These are phyloP conservation scores for Arxiozyma slooffiae DNA, from an alignment of 1,139 yeast species.

Conservation along the genomic window DNA sequence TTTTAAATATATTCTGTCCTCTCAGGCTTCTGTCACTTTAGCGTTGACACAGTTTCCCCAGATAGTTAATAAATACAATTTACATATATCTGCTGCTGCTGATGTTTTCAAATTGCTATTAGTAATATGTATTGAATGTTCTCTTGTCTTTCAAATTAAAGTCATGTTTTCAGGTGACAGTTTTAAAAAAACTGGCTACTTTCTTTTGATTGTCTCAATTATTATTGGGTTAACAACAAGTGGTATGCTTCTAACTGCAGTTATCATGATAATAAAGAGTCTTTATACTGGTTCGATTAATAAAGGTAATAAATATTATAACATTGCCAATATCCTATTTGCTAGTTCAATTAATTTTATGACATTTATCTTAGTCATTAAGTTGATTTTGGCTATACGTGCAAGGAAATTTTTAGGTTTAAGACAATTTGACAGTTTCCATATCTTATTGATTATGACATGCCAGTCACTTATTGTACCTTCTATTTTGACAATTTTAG, in stretches of 20 bases:
- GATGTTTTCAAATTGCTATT: constrained; percentile 52
- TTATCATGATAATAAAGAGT: constrained; percentile 31
- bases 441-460: constrained; percentile 68
- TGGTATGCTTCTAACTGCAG: constrained; percentile 44
- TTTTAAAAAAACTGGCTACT: constrained; percentile 33
- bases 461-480: constrained; percentile 79
- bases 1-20: constrained; percentile 43
- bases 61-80: constrained; percentile 30
- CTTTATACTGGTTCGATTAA: constrained; percentile 22
- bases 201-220: constrained; percentile 36
- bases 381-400: constrained; percentile 57
- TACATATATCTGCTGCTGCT: constrained; percentile 45
- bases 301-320: constrained; percentile 32
- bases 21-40: constrained; percentile 42
- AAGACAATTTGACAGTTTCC: constrained; percentile 72
- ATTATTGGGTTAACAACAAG: constrained; percentile 42
- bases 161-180: constrained; percentile 56
- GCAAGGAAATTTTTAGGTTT: constrained; percentile 69
- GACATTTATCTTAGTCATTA: constrained; percentile 48
- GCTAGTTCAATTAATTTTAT: constrained; percentile 58
- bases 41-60: constrained; percentile 42
- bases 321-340: constrained; percentile 52
- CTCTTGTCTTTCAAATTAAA: constrained; percentile 61
- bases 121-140: constrained; percentile 48
- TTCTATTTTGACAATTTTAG: constrained; percentile 50